Evolutionary conservation across 148 eudicot species (phyloP).

Genomic region (Chenopodium berlandieri): DNA sequence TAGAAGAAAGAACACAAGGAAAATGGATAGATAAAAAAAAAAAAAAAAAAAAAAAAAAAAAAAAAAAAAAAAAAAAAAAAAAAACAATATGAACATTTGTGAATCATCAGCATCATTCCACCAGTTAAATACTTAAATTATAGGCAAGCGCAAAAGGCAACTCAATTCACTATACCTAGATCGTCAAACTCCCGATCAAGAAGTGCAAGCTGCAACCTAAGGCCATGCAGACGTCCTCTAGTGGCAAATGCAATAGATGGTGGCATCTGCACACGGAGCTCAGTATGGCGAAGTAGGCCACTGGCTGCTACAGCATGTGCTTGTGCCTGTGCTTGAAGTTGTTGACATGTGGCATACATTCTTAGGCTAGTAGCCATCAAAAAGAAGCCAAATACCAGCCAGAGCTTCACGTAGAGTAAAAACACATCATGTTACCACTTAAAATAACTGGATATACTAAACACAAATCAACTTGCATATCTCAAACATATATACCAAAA

Average conservation of each 20-base stretch:
- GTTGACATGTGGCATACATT: conserved; percentile 98
- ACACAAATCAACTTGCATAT: conserved; percentile 1
- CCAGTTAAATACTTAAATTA: neutral
- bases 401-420: conserved; percentile 49
- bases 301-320: conserved; percentile 96
- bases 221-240: conserved; percentile 87
- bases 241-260: conserved; percentile 87
- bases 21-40: neutral
- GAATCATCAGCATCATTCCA: neutral
- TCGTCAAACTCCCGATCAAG: conserved; percentile 95
- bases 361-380: conserved; percentile 86
- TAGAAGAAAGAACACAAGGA: neutral
- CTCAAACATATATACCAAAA: conserved; percentile 55
- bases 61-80: neutral
- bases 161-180: conserved; percentile 46
- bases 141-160: neutral
- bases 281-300: conserved; percentile 92
- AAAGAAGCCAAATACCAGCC: conserved; percentile 95
- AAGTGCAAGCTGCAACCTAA: conserved; percentile 95
- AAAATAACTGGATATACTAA: neutral
- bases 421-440: conserved; percentile 8
- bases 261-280: conserved; percentile 85
- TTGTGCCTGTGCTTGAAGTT: conserved; percentile 97
- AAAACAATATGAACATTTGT: neutral
- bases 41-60: neutral